Evolutionary conservation across 495 filamentous ascomycete genomes (phyloP), one percentile per base, ranked within the genome.

Genomic region (Aspergillus diversus): DNA sequence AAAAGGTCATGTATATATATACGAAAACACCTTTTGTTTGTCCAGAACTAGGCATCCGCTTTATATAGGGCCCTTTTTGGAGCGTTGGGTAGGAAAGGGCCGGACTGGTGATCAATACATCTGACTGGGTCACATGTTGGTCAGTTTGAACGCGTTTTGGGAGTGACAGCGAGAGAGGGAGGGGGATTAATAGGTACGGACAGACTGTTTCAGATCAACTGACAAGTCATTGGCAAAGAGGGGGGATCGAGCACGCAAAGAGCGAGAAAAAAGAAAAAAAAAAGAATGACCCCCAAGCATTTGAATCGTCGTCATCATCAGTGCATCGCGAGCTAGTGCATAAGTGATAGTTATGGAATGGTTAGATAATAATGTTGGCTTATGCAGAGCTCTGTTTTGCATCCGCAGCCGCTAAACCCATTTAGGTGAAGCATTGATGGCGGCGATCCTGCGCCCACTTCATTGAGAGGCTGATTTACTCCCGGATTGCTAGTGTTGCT

Each of bases 81-180:
- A 13, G 9, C 49, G 17, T 51, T 50, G 57, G 52, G 53, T 57
- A 60, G 9, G 69, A 31, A 47, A 63, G 63, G 32, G 59, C 53
- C 21, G 34, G 47, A 50, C 49, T 55, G 63, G 59, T 64, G 71
- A 70, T 71, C 68, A 63, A 61, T 52, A 66, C 69, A 55, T 65
- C 56, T 74, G 71, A 69, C 52, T 63, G 60, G 64, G 68, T 77
- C 74, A 75, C 72, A 76, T 75, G 72, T 68, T 69, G 66, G 62
- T 63, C 60, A 63, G 34, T 58, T 55, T 50, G 43, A 53, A n/a
- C 16, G 34, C 34, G 33, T 21, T 52, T 47, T 37, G 61, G 63
- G 35, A 55, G 53, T 31, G 33, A 17, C 17, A 51, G 55, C 15
- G 11, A 27, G 21, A 27, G 27, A 4, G 51, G 39, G 52, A 55